Evolutionary conservation across 2,329 filamentous ascomycete species (phyloP), one percentile per base, ranked within the genome.

Genomic region (Fonsecaea nubica): DNA sequence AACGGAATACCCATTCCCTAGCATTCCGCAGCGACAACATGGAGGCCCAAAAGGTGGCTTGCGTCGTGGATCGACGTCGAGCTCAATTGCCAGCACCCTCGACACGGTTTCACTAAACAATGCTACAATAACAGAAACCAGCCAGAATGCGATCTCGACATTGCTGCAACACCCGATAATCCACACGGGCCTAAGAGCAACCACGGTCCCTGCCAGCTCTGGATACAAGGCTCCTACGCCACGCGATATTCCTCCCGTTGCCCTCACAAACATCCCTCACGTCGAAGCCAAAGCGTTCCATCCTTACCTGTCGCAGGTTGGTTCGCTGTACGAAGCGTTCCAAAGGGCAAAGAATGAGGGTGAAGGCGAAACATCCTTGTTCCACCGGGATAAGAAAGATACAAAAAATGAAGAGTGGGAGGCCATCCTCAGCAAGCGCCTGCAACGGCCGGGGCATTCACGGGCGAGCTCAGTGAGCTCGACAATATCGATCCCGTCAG

Each of bases 131-230:
- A 84, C 82, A 58, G 93, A 97, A 78, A 87, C 88, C n/a, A 88
- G 90, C 10, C 91, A 93, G 73, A 97, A 97, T 86, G 93, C 95
- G 68, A 98, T 98, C 73, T 97, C 93, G 8, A 96, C 92, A 1
- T 85, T 98, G n/a, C 86, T 98, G 3, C 92, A 96, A 75, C 90
- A 92, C 33, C 92, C 94, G 3, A 96, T 97, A 72, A 88, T 96
- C 64, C 88, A 94, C 70, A 96, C 93, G 1, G 93, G 94, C 64
- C 85, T 97, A 58, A 84, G 93, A 62, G 91, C 93, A 25, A 90
- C 96, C 77, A 90, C 90, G 0, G 84, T 89, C 1, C 88, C 77
- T 35, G 70, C 90, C 2, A 87, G 91, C 1, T 90, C 87, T 73
- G 83, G 89, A 13, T 92, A 95, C 74, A 94, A 90, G 72, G 89